These are phyloP conservation scores for Saccharomyces mikatae DNA, from an alignment of 805 yeast genomes.

Conservation along the genomic window DNA sequence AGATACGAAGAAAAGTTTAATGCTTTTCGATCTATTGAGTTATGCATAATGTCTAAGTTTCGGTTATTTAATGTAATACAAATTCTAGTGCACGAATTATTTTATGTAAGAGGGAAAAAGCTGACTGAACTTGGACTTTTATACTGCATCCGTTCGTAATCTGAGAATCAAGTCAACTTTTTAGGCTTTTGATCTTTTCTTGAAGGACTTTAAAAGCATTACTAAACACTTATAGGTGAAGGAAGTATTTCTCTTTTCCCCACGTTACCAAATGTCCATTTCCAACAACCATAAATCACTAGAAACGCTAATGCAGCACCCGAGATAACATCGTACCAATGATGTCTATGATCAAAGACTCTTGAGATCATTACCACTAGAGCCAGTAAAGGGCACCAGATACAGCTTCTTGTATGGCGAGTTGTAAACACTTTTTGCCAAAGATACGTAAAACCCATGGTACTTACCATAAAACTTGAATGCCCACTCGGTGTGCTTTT, in stretches of 20 bases:
- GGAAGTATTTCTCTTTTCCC: neutral
- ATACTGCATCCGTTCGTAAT: neutral
- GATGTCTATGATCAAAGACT: constrained; percentile 26
- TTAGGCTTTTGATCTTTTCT: neutral
- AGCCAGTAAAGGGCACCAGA: constrained; percentile 23
- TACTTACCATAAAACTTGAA: constrained; percentile 19
- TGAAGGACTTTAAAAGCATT: neutral
- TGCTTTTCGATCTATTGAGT: neutral
- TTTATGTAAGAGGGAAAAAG: neutral
- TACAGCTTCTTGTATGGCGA: constrained; percentile 13
- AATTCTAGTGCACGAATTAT: neutral
- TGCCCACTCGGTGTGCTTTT: constrained; percentile 30
- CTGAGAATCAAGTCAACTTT: neutral
- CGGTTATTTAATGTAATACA: neutral
- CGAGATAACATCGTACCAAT: constrained; percentile 25
- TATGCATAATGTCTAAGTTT: neutral
- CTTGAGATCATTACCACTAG: constrained; percentile 23
- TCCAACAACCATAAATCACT: constrained; percentile 11
- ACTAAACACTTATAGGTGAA: neutral
- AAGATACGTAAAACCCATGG: constrained; percentile 18
- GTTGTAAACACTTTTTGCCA: constrained; percentile 19
- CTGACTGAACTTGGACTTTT: neutral
- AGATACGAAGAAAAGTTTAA: neutral
- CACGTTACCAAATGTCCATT: constrained; percentile 4
- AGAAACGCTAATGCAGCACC: constrained; percentile 18